These are phyloP conservation scores for Echites panduratus DNA, from an alignment of 257 asterid species.

Conservation along the genomic window DNA sequence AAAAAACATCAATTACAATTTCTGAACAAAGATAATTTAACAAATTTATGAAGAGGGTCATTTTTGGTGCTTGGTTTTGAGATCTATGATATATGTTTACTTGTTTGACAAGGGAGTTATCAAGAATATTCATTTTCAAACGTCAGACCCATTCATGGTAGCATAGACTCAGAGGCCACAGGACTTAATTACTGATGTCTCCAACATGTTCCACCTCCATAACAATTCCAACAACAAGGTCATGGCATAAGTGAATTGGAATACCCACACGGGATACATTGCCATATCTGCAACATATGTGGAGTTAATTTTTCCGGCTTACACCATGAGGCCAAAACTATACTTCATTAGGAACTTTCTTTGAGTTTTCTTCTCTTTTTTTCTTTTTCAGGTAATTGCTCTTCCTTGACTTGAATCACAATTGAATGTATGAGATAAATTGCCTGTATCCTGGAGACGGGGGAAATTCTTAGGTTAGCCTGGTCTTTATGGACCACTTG, in stretches of 20 bases:
- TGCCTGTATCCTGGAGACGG: neutral
- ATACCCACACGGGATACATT: neutral
- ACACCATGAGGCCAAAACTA: neutral
- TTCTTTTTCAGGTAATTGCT: too few relatives aligned
- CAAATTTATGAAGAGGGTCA: neutral
- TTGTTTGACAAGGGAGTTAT: neutral
- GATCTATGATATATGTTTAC: neutral
- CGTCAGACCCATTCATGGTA: neutral
- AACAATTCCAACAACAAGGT: neutral
- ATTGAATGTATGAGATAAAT: neutral
- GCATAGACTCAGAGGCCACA: neutral
- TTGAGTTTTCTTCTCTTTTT: too few relatives aligned
- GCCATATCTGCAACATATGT: neutral
- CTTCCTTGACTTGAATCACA: neutral
- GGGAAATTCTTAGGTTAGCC: neutral
- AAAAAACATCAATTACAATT: neutral
- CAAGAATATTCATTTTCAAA: neutral
- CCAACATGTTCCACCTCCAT: neutral
- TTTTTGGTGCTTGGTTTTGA: neutral
- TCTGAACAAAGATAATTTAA: neutral
- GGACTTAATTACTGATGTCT: neutral
- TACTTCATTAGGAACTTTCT: neutral
- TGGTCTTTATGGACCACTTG: neutral
- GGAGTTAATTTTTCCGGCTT: too few relatives aligned
- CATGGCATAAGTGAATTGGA: neutral